Evolutionary conservation across 108 stramenopile genomes (phyloP).

Genomic region (Mediolabrus comicus): DNA sequence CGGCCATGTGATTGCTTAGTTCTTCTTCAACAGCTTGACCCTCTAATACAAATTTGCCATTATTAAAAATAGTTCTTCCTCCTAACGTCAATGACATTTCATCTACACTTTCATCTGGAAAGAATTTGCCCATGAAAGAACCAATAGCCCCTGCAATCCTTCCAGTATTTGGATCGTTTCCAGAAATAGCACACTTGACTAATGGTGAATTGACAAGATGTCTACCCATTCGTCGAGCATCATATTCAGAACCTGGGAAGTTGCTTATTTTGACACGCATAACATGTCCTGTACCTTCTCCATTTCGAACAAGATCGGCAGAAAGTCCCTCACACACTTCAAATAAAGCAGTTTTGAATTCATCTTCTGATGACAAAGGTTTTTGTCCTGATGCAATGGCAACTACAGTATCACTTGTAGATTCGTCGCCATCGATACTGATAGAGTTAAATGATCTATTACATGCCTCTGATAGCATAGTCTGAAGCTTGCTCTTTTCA

Average conservation of each 20-base stretch:
- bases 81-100: conserved; percentile 81
- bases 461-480: conserved; percentile 64
- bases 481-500: conserved; percentile 66
- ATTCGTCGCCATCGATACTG: conserved; percentile 95
- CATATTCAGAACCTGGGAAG: conserved; percentile 76
- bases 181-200: conserved; percentile 95
- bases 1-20: conserved; percentile 87
- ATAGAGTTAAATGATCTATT: conserved; percentile 93
- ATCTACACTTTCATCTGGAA: conserved; percentile 54
- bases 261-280: conserved; percentile 85
- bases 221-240: conserved; percentile 87
- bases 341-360: conserved; percentile 79
- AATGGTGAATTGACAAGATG: conserved; percentile 94
- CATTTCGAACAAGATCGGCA: conserved; percentile 96
- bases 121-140: conserved; percentile 88
- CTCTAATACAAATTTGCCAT: conserved; percentile 92
- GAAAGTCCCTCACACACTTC: conserved; percentile 82
- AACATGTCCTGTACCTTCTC: conserved; percentile 98
- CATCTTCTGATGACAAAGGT: conserved; percentile 45
- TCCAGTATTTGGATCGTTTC: conserved; percentile 99
- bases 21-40: conserved; percentile 88
- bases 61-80: conserved; percentile 84
- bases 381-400: conserved; percentile 82
- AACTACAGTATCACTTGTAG: conserved; percentile 91
- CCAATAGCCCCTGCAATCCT: conserved; percentile 94